Evolutionary conservation across 2,329 filamentous ascomycete species (phyloP), one percentile per base, ranked within the genome.

Genomic region (Neonectria magnoliae): DNA sequence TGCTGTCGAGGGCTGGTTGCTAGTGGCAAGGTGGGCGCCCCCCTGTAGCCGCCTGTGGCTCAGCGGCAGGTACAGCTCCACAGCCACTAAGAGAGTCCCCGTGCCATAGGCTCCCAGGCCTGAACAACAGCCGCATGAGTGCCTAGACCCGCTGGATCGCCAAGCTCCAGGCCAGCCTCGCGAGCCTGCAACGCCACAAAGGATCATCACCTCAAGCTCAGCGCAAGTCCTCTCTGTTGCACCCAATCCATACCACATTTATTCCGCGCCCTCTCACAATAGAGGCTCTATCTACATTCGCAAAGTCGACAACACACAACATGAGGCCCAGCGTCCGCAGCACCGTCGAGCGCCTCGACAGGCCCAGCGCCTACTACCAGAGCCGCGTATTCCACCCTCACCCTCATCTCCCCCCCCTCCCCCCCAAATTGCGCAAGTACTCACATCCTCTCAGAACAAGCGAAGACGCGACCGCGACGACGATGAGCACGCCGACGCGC

Each of bases 301-400:
- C 22, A 9, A 22, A 16, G 6, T 38, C 3, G 5, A 8, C 18
- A n/a, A 16, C 11, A 14, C n/a, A 72, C 64, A 14, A 7, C 36
- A 87, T 88, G 86, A 78, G 79, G 65, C 76, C 79, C 61, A 79
- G 77, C 47, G 76, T 81, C 67, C 83, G 88, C 76, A 90, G 86
- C 78, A 98, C 96, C 7, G 92, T 98, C 68, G 95, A 98, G 55
- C 88, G 96, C 66, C 88, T 99, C 68, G 96, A 99, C 81, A 92
- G 91, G 81, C 95, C 96, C 18, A 98, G 95, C 78, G 94, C 95
- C 74, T 99, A 99, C 83, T 97, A 94, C 76, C 87, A 89, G 68
- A 90, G 87, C 81, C 92, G 92, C 83, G 95, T 97, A 82, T 77
- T 84, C 76, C 68, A 29, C 42, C 47, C 27, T 31, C 27, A 22